phyloP scores from a whole-genome alignment of 805 yeast genomes.

The Sugiyamaella smithiae region DNA sequence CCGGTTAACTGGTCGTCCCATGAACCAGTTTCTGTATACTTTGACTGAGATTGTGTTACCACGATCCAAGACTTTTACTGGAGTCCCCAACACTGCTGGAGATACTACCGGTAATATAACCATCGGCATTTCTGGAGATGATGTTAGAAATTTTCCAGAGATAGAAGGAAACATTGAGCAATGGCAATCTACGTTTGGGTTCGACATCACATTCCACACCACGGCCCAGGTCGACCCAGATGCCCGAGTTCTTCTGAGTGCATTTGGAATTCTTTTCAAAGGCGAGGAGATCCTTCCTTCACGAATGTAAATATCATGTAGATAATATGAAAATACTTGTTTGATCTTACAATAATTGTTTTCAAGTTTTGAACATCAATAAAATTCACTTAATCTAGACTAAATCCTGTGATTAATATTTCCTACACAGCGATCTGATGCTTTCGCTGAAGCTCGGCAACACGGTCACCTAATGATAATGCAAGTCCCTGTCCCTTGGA shows the following conservation, averaged over 20 bases:
- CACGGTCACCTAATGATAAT: constrained; percentile 87
- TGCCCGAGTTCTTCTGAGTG: constrained; percentile 81
- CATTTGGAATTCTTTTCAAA: constrained; percentile 75
- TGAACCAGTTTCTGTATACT: constrained; percentile 82
- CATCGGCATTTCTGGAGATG: constrained; percentile 76
- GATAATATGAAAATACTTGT: background rate
- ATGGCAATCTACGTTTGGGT: constrained; percentile 84
- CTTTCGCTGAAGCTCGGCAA: constrained; percentile 66
- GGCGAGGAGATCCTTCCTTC: constrained; percentile 45
- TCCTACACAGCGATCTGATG: constrained; percentile 7
- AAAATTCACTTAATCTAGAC: background rate
- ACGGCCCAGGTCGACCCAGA: constrained; percentile 86
- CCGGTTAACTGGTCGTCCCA: constrained; percentile 70
- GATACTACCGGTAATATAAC: constrained; percentile 83
- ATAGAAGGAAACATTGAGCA: constrained; percentile 84
- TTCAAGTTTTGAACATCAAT: background rate
- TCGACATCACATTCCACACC: constrained; percentile 82
- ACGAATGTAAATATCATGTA: constrained; percentile 9
- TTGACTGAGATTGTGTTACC: constrained; percentile 91
- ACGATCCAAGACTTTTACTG: constrained; percentile 81
- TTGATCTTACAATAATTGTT: background rate
- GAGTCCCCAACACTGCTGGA: constrained; percentile 73
- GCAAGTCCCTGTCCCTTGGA: constrained; percentile 98
- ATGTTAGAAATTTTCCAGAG: constrained; percentile 85
- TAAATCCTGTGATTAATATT: background rate